phyloP scores from a whole-genome alignment of 2,329 filamentous ascomycete genomes.

The Hypomyces rosellus region DNA sequence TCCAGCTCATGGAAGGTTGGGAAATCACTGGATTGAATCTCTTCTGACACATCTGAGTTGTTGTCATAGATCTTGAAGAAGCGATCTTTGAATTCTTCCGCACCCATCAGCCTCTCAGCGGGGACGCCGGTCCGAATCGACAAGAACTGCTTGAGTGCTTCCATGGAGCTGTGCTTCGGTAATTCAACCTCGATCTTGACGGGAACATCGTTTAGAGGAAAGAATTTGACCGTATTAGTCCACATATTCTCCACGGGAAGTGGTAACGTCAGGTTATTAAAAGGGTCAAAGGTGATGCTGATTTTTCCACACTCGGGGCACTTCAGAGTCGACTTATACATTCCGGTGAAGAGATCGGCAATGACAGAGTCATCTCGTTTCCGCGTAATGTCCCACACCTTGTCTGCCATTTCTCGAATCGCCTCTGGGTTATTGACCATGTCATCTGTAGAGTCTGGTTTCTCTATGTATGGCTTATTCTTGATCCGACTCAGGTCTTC shows the following conservation, averaged over 20 bases:
- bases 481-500: constrained; percentile 91
- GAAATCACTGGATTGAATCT: constrained; percentile 60
- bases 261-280: constrained; percentile 88
- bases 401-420: constrained; percentile 76
- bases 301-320: constrained; percentile 90
- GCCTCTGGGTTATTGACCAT: constrained; percentile 79
- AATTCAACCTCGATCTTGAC: constrained; percentile 72
- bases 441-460: constrained; percentile 94
- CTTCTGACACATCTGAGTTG: constrained; percentile 58
- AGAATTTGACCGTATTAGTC: constrained; percentile 67
- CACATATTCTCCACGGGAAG: constrained; percentile 82
- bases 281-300: constrained; percentile 97
- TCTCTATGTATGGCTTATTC: constrained; percentile 96
- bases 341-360: constrained; percentile 90
- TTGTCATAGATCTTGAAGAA: constrained; percentile 87
- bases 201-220: constrained; percentile 66
- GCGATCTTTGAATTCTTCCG: constrained; percentile 74
- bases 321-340: constrained; percentile 96
- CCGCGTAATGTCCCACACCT: constrained; percentile 88
- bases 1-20: constrained; percentile 74
- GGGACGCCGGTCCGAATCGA: constrained; percentile 62
- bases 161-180: constrained; percentile 67
- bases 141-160: constrained; percentile 61
- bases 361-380: constrained; percentile 91
- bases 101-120: constrained; percentile 62